Base-by-base conservation (phyloP, 768 basidiomycete species). In the Suillus subalutaceus region DNA sequence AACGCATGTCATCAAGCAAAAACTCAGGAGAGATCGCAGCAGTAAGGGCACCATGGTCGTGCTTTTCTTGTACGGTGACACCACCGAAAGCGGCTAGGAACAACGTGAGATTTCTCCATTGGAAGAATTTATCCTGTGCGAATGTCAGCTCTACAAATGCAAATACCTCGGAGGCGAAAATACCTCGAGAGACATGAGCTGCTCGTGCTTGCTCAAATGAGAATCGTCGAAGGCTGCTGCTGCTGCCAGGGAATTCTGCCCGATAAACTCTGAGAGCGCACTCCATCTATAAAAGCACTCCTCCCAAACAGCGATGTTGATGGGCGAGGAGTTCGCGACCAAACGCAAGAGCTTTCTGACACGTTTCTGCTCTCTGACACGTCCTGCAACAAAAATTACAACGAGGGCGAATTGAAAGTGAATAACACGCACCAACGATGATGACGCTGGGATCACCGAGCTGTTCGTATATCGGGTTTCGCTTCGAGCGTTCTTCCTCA, bases 51-150 rank as follows among this genome's bases (percentile, higher is more conserved):
- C 78, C 76, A 41, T 83, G 75, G 50, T 88, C 81, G 40, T 84
- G 81, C 53, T 81, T 79, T 18, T 90, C 86, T 48, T 81, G 79
- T 23, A 87, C 78, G 67, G 90, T 90, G 7, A 86, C 80, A 6
- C 90, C 90, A 44, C 89, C 88, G n/a, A 89, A 83, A 0, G 91
- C 86, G 4, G 92, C 87, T 46, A 96, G 80, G 77, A 91, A 93
- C 30, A 94, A 78, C 0, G 91, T 89, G 15, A 94, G 79, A 72
- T 96, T 94, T 71, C 92, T 90, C 94, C 95, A 97, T 69, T 94
- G 91, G 44, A 83, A 85, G 50, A 88, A 85, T 69, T 87, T 83
- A 23, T 93, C 92, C 92, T 94, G 63, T 18, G 40, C 23, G 41
- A 46, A 59, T 35, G 63, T 72, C 35, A 30, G 18, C 15, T 32